Conservation (phyloP, 2,329 filamentous ascomycete genomes). For the Epichloe bromicola region DNA sequence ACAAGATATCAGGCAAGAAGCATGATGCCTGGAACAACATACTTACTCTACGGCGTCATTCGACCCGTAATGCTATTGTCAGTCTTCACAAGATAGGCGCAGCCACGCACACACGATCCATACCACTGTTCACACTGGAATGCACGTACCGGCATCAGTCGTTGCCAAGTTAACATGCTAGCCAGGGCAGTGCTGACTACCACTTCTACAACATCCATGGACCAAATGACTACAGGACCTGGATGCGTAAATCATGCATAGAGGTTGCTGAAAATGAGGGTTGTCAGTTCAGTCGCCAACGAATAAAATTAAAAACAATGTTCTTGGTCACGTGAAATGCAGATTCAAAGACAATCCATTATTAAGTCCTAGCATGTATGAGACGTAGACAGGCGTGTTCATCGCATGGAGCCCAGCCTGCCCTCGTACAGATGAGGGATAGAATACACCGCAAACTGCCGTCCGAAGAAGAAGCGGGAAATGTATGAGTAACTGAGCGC, state of each 20-base stretch:
- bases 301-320: background rate
- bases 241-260: background rate
- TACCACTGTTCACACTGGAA: background rate
- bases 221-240: too few species aligned
- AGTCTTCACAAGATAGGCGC: background rate
- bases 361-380: constrained; percentile 30
- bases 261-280: background rate
- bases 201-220: too few species aligned
- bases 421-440: constrained; percentile 13
- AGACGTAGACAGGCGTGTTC: constrained; percentile 7
- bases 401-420: constrained; percentile 14
- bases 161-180: background rate
- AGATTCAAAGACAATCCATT: constrained; percentile 27
- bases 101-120: background rate
- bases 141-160: background rate
- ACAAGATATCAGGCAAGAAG: background rate
- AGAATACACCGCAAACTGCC: constrained; percentile 22
- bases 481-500: constrained; percentile 21
- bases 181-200: too few species aligned
- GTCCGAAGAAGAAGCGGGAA: constrained; percentile 21
- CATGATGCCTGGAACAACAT: background rate
- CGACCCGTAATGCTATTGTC: background rate
- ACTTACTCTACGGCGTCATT: background rate
- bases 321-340: background rate
- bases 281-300: background rate